phyloP scores from a whole-genome alignment of 257 asterid species.

The Galeopsis tetrahit region DNA sequence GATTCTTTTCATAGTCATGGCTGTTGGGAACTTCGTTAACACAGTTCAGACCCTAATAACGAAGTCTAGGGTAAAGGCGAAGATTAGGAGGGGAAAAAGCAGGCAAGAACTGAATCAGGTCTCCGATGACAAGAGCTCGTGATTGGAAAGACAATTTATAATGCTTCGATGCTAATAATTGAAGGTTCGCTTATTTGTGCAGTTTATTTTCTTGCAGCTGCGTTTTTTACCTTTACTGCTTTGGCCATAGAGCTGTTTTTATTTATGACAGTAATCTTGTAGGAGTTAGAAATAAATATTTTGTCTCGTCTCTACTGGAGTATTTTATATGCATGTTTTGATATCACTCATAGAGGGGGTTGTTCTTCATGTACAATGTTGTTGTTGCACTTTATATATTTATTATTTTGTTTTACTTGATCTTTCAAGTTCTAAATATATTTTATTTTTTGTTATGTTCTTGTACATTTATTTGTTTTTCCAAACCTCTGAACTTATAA shows the following conservation, averaged over 20 bases:
- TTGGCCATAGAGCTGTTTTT: slow-evolving; percentile 19
- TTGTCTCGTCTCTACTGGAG: background rate
- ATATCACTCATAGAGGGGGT: slow-evolving; percentile 22
- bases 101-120: slow-evolving; percentile 65
- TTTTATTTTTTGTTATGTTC: background rate
- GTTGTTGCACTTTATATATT: no score
- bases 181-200: slow-evolving; percentile 29
- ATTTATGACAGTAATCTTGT: slow-evolving; percentile 32
- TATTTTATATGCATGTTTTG: slow-evolving; percentile 27
- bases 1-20: slow-evolving; percentile 88
- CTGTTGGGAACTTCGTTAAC: slow-evolving; percentile 85
- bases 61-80: slow-evolving; percentile 85
- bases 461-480: background rate
- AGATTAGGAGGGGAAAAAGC: slow-evolving; percentile 74
- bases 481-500: background rate
- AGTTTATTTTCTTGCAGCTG: slow-evolving; percentile 20
- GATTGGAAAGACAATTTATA: slow-evolving; percentile 27
- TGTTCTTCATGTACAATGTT: slow-evolving; percentile 3
- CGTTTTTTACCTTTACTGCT: slow-evolving; percentile 27
- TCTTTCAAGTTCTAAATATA: no score
- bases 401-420: background rate
- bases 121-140: slow-evolving; percentile 45
- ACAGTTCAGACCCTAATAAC: slow-evolving; percentile 89
- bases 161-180: slow-evolving; percentile 29
- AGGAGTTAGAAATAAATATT: slow-evolving; percentile 26